Conservation (phyloP, 495 filamentous ascomycete species). For the Evansstolkia leycettana region DNA sequence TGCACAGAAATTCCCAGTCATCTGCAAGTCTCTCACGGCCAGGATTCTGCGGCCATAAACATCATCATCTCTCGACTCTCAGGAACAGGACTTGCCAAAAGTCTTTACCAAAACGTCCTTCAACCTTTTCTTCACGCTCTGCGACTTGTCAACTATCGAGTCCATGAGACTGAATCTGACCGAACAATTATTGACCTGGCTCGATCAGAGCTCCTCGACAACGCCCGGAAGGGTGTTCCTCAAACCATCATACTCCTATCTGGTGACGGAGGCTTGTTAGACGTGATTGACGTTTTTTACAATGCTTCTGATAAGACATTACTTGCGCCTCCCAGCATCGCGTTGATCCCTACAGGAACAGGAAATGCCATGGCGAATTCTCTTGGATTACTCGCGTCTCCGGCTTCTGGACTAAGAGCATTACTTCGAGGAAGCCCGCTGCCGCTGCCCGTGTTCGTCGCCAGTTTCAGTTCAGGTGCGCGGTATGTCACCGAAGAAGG, state of each 20-base stretch:
- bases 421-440: conserved; percentile 40
- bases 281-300: conserved; percentile 58
- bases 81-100: conserved; percentile 48
- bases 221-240: conserved; percentile 29
- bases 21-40: conserved; percentile 3
- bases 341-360: conserved; percentile 67
- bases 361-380: conserved; percentile 83
- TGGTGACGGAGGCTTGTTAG: conserved; percentile 75
- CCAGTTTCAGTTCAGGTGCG: conserved; percentile 55
- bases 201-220: conserved; percentile 28
- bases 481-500: conserved; percentile 26
- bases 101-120: conserved; percentile 44
- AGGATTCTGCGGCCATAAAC: conserved; percentile 30
- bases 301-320: conserved; percentile 6
- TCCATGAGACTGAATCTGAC: conserved; percentile 45
- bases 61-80: conserved; percentile 65
- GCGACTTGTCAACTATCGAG: conserved; percentile 27
- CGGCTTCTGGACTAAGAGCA: conserved; percentile 15
- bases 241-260: conserved; percentile 65
- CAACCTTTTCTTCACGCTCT: conserved; percentile 41
- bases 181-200: conserved; percentile 52
- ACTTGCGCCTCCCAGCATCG: conserved; percentile 37
- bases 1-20: conserved; percentile 13
- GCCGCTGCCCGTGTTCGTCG: conserved; percentile 38
- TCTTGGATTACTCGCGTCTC: conserved; percentile 21